Evolutionary conservation across 1,284 basidiomycete genomes (phyloP), one percentile per base, ranked within the genome.

Genomic region (Vanrija sp.): DNA sequence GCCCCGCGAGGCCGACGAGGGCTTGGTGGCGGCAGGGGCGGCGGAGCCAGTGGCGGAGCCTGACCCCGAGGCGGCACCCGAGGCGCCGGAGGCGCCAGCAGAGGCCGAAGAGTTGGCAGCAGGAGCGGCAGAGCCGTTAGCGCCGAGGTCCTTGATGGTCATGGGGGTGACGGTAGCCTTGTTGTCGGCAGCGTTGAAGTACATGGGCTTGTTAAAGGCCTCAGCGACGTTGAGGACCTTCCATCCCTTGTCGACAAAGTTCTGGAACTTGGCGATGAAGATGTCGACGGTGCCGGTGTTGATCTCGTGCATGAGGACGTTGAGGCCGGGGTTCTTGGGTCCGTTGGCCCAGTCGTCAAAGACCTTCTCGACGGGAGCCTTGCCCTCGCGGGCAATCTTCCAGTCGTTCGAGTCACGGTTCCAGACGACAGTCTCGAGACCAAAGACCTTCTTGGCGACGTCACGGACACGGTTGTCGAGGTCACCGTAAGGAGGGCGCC

Each of bases 381-480:
- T 51, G 43, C 51, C 43, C 42, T 45, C 43, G 21, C 34, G 34
- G 34, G 23, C 44, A 65, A 18, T 42, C 38, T 38, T n/a, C 21
- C 40, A 42, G 40, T 42, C 40, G 40, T 42, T 42, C 89, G 93
- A 90, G 10, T 87, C 86, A 52, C 87, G 71, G 61, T 72, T 71
- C 74, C 74, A 76, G 25, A 66, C 56, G 47, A 75, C 70, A 26
- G 72, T 74, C 44, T 66, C 61, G 42, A 76, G 62, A 14, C 73
- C 73, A 52, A 76, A 76, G 21, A 76, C 74, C 43, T 66, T 66
- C 47, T 66, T 69, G 43, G 85, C 79, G 70, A 95, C 90, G 43
- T 86, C 88, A 62, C 91, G 87, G 50, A 95, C 89, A 68, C 91
- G 89, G 76, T 95, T 89, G 75, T 95, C 89, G 57, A 78, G 76